phyloP scores from a whole-genome alignment of 371 early-diverging fungal species.

The Lichtheimia hyalospora region DNA sequence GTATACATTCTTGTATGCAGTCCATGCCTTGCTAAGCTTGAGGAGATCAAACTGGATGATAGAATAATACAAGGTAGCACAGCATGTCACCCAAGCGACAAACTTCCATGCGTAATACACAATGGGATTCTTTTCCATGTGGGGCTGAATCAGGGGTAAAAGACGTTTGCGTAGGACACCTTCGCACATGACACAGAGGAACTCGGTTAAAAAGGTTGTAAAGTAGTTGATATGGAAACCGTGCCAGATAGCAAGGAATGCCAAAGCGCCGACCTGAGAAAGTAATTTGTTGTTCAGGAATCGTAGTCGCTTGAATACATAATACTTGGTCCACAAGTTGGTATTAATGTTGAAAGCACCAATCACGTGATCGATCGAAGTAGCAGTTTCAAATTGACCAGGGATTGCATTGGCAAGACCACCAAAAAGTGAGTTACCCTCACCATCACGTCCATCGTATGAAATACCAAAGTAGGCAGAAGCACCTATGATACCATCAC shows the following conservation, averaged over 20 bases:
- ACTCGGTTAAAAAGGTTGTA: constrained; percentile 64
- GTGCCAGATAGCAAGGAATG: constrained; percentile 77
- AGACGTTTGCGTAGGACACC: constrained; percentile 27
- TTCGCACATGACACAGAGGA: constrained; percentile 58
- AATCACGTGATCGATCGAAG: constrained; percentile 59
- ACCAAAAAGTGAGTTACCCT: constrained; percentile 50
- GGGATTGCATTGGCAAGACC: constrained; percentile 66
- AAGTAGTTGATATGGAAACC: constrained; percentile 71
- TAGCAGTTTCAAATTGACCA: constrained; percentile 49
- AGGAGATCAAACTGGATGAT: constrained; percentile 47
- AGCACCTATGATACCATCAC: constrained; percentile 35
- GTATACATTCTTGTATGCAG: constrained; percentile 42
- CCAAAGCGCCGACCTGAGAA: constrained; percentile 58
- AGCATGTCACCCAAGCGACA: constrained; percentile 34
- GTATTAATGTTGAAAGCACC: constrained; percentile 75
- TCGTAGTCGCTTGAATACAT: constrained; percentile 69
- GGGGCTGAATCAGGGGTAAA: constrained; percentile 25
- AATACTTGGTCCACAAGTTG: constrained; percentile 72
- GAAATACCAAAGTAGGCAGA: constrained; percentile 63
- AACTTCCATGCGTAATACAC: constrained; percentile 24
- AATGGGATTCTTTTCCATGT: constrained; percentile 23
- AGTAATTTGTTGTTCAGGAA: constrained; percentile 70
- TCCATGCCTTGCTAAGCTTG: constrained; percentile 27
- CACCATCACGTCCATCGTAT: constrained; percentile 57
- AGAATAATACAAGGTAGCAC: constrained; percentile 27